phyloP scores from a whole-genome alignment of 2,329 filamentous ascomycete species.

The Ophiocordyceps sinensis region DNA sequence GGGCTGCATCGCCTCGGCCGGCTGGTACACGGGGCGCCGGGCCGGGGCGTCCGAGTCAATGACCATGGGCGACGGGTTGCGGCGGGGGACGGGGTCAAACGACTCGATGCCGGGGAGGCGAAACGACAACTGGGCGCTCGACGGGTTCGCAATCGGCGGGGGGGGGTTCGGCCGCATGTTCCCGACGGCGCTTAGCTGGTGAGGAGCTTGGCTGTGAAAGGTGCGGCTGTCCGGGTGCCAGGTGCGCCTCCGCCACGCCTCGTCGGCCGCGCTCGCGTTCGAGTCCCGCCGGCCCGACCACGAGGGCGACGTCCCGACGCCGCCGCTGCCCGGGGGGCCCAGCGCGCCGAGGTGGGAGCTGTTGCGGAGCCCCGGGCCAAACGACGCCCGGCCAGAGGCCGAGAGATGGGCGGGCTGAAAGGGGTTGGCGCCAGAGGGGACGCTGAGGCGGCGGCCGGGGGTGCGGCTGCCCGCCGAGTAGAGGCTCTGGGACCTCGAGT shows the following conservation, averaged over 20 bases:
- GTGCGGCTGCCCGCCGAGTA: slow-evolving; percentile 49
- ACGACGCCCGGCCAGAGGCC: slow-evolving; percentile 39
- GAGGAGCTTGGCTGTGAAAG: slow-evolving; percentile 46
- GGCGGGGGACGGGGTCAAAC: slow-evolving; percentile 62
- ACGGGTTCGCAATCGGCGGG: slow-evolving; percentile 30
- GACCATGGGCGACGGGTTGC: slow-evolving; percentile 63
- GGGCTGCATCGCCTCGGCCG: slow-evolving; percentile 14
- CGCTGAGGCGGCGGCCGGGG: slow-evolving; percentile 63
- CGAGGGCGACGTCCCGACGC: slow-evolving; percentile 50
- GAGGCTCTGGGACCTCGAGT: slow-evolving; percentile 58
- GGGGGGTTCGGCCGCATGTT: slow-evolving; percentile 43
- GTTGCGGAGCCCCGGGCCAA: slow-evolving; percentile 38
- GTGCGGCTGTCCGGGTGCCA: slow-evolving; percentile 74
- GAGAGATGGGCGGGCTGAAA: slow-evolving; percentile 44
- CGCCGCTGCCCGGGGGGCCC: slow-evolving; percentile 41
- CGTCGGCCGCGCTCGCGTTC: slow-evolving; percentile 45
- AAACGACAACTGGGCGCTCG: slow-evolving; percentile 41
- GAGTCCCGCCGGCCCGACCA: slow-evolving; percentile 52
- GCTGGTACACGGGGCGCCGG: slow-evolving; percentile 11
- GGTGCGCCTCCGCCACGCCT: slow-evolving; percentile 69
- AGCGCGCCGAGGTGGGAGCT: slow-evolving; percentile 40
- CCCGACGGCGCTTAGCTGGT: slow-evolving; percentile 60
- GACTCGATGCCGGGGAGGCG: slow-evolving; percentile 84
- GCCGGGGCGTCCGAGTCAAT: slow-evolving; percentile 38
- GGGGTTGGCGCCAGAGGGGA: slow-evolving; percentile 61